Percentiles rank a stretch among this genome's conserved stretches.
Evolutionary conservation across 2,329 filamentous ascomycete species (phyloP).

Genomic region (Aureobasidium zeae): DNA sequence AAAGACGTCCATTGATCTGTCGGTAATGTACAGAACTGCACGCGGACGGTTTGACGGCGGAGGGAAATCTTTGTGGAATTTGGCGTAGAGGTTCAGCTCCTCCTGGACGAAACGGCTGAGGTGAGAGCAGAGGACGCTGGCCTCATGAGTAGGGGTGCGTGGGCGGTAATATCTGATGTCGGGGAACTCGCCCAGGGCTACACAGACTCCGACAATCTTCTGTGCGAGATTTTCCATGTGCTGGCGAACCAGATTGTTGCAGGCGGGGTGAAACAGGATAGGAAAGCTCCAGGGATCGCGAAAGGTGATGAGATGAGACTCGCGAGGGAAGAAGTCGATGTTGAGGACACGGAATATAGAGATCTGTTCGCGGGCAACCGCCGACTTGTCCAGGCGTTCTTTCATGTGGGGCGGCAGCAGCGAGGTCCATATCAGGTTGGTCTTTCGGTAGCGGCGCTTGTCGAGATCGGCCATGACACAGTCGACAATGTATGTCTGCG

Average conservation of each 20-base stretch:
- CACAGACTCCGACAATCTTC: conserved; percentile 84
- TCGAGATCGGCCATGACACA: conserved; percentile 91
- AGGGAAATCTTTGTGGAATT: conserved; percentile 76
- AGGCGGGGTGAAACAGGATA: conserved; percentile 79
- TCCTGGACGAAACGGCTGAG: conserved; percentile 85
- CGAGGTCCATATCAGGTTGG: conserved; percentile 78
- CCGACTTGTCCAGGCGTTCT: conserved; percentile 64
- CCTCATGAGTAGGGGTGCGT: conserved; percentile 67
- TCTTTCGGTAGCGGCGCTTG: conserved; percentile 66
- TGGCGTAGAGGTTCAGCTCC: conserved; percentile 79
- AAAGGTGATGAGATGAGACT: conserved; percentile 86
- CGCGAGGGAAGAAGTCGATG: conserved; percentile 80
- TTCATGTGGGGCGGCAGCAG: conserved; percentile 61
- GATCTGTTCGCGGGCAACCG: conserved; percentile 61
- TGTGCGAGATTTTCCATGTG: conserved; percentile 82
- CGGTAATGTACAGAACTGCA: conserved; percentile 75
- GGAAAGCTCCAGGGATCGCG: conserved; percentile 94
- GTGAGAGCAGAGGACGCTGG: conserved; percentile 75
- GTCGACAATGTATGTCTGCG: conserved; percentile 80
- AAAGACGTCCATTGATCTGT: conserved; percentile 85
- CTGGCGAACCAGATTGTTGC: conserved; percentile 69
- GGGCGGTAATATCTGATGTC: conserved; percentile 87
- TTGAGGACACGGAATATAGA: conserved; percentile 74
- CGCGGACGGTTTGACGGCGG: conserved; percentile 68
- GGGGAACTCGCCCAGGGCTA: conserved; percentile 87